Evolutionary conservation across 108 stramenopile species (phyloP), one percentile per base, ranked within the genome.

Genomic region (Cyclotella choctawhatcheeana): DNA sequence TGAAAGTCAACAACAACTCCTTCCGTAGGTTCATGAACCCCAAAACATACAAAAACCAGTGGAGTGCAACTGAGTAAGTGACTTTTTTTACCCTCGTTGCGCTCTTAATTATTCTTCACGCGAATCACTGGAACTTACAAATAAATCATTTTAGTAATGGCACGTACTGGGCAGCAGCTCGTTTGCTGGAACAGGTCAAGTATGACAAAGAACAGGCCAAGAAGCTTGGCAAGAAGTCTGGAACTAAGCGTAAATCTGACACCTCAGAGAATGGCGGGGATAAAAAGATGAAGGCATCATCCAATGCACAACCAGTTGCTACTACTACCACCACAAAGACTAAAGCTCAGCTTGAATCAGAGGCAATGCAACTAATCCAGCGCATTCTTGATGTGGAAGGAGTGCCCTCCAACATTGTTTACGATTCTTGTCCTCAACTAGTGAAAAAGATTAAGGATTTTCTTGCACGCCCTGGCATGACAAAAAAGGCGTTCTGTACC

Each of bases 1-100:
- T 82, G 69, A 67, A 67, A 17, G 82, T 82, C 18, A 79, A 74
- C 43, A 69, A 27, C 29, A 74, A 69, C 16, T 55, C 77, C 12
- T 82, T 73, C 30, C 66, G 73, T 8, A 66, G 35, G 34, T 82
- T 74, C 73, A 82, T 82, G 82, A 51, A 79, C 64, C 76, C 73
- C 20, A 69, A 66, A 45, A 78, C 71, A 3, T 82, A 78, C 67
- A 79, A 74, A 67, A 33, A 78, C 26, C 66, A 62, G 60, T 78
- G 77, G 82, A 56, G 43, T 22, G 82, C 73, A 7, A 53, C 60
- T 22, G 22, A 64, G 44, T 76, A 76, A 47, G 75, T 58, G 13
- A 6, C 12, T 40, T 12, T 40, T 12, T 48, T 48, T 48, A n/a
- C 17, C 47, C 12, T n/a, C 8, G 4, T 17, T 48, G 47, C 47